Base-by-base conservation (phyloP, 139 green algal genomes). In the Pleodorina starrii region DNA sequence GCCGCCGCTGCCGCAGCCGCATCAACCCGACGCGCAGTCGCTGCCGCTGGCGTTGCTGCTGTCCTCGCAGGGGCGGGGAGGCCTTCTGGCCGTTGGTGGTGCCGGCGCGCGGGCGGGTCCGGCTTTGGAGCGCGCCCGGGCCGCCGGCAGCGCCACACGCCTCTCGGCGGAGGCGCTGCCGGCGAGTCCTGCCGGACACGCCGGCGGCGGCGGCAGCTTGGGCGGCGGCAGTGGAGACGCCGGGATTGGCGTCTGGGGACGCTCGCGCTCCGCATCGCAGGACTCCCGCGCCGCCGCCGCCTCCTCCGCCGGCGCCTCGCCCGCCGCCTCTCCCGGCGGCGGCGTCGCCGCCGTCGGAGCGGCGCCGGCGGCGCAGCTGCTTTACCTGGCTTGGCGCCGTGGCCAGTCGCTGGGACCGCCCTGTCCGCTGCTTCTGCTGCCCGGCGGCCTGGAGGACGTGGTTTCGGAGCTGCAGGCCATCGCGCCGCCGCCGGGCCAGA, bases 341-440 rank as follows among this genome's bases (percentile, higher is more conserved):
- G 43, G 14, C 74, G 11, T 0, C 27, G n/a, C 1, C 21, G 44
- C 32, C 21, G 19, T 27, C 42, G 7, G 0, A 1, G 35, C 0
- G 32, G 3, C 40, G 27, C 60, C 40, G 1, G 42, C 42, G 12
- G 32, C 60, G n/a, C 81, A 78, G 6, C 60, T 87, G 5, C 19
- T 87, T 4, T 66, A 68, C 5, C 1, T 87, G 0, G 81, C 81
- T 5, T 87, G 81, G 81, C 60, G 81, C 7, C 81, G 81, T 4
- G 81, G 81, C 5, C 81, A 77, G 60, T 23, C 60, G 1, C 81
- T 87, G 43, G 81, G 81, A 2, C 60, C 63, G 0, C 16, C 81
- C 1, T 63, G 42, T 29, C 81, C 81, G 38, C 36, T 87, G 1
- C 59, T 87, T 59, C 81, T 87, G 59, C 63, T 87, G 43, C 81